phyloP scores from a whole-genome alignment of 2,329 filamentous ascomycete species.

The Moelleriella libera region DNA sequence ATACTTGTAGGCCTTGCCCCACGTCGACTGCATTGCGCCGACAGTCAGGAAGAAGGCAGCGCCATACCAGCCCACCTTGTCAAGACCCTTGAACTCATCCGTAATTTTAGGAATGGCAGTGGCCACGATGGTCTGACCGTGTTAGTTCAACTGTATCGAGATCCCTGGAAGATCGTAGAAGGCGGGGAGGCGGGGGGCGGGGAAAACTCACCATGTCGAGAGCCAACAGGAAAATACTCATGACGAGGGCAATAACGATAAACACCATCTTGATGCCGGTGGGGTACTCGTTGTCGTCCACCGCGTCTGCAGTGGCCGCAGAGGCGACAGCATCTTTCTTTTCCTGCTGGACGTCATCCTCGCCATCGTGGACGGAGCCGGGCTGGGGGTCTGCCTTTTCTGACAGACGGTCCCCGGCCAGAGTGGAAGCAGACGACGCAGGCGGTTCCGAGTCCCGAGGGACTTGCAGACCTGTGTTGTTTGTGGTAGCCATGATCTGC shows the following conservation, averaged over 20 bases:
- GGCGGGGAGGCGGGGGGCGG: slow-evolving; percentile 20
- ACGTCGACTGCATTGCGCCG: slow-evolving; percentile 28
- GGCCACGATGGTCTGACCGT: slow-evolving; percentile 36
- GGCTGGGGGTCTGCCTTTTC: slow-evolving; percentile 12
- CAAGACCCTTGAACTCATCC: slow-evolving; percentile 33
- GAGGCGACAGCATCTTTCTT: slow-evolving; percentile 4
- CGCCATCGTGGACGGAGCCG: slow-evolving; percentile 5
- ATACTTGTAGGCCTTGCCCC: slow-evolving; percentile 35
- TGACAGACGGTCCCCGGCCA: slow-evolving; percentile 13
- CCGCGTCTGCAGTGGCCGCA: slow-evolving; percentile 4
- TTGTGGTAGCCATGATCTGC: background rate
- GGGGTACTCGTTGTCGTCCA: slow-evolving; percentile 22
- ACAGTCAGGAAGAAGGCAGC: slow-evolving; percentile 37
- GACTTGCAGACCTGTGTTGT: slow-evolving; percentile 7
- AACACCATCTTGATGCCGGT: slow-evolving; percentile 22
- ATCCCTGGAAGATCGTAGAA: slow-evolving; percentile 16
- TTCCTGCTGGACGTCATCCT: background rate
- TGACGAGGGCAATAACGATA: slow-evolving; percentile 30
- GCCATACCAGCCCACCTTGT: slow-evolving; percentile 45
- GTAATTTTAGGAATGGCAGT: slow-evolving; percentile 44
- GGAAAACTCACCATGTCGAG: slow-evolving; percentile 17
- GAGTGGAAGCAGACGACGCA: slow-evolving; percentile 14
- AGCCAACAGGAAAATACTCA: slow-evolving; percentile 13
- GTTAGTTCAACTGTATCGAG: background rate
- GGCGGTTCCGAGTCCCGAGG: slow-evolving; percentile 10